These are phyloP conservation scores for Actinomortierella ambigua DNA, from an alignment of 371 early-diverging fungal species.

Conservation along the genomic window DNA sequence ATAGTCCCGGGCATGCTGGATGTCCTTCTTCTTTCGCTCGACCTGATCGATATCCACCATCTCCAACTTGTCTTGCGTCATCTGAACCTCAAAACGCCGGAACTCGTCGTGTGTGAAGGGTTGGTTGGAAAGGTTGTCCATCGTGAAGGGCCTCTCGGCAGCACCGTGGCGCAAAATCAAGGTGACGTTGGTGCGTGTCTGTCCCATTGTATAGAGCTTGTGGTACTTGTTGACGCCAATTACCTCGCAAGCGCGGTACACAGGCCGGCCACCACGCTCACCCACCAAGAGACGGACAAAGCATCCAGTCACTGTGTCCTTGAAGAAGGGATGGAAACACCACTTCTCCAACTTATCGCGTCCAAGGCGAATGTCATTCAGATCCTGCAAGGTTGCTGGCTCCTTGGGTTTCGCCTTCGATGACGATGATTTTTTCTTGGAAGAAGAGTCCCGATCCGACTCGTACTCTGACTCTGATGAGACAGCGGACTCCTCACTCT, in stretches of 20 bases:
- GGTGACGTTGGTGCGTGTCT: constrained; percentile 61
- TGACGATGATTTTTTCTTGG: constrained; percentile 26
- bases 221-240: constrained; percentile 62
- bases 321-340: constrained; percentile 75
- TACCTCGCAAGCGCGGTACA: constrained; percentile 71
- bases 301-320: constrained; percentile 65
- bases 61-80: constrained; percentile 57
- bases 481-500: constrained; percentile 24
- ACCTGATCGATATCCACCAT: constrained; percentile 57
- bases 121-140: constrained; percentile 78
- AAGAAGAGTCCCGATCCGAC: constrained; percentile 24
- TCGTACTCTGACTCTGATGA: constrained; percentile 35
- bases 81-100: constrained; percentile 55
- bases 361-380: constrained; percentile 62
- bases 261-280: constrained; percentile 53
- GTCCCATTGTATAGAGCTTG: constrained; percentile 67
- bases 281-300: constrained; percentile 72
- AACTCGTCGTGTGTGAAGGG: constrained; percentile 72
- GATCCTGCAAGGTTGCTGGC: constrained; percentile 62
- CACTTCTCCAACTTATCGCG: constrained; percentile 74
- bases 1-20: constrained; percentile 65
- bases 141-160: constrained; percentile 67
- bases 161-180: constrained; percentile 70
- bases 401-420: constrained; percentile 48
- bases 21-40: constrained; percentile 57